A percentile compares a stretch with the other conserved stretches of the same genome.
phyloP scores from a whole-genome alignment of 1,139 yeast genomes.

The Yamadazyma membranifaciens region DNA sequence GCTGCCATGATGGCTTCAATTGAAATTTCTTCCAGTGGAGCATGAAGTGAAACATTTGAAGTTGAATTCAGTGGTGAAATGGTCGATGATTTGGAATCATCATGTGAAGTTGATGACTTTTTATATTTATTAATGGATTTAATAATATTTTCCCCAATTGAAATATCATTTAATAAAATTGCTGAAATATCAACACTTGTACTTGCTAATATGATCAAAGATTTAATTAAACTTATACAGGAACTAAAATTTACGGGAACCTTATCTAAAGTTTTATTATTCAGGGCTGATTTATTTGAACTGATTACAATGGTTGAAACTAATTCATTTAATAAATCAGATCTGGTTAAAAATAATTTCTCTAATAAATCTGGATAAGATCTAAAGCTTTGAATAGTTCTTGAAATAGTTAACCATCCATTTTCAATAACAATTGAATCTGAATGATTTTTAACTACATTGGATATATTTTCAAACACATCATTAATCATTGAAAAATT shows the following conservation, averaged over 20 bases:
- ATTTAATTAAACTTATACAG: conserved; percentile 40
- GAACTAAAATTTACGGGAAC: conserved; percentile 28
- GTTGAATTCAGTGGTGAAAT: conserved; percentile 10
- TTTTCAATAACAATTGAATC: conserved; percentile 69
- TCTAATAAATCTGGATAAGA: conserved; percentile 45
- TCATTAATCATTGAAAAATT: conserved; percentile 52
- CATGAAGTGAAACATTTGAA: conserved; percentile 1
- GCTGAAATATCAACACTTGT: conserved; percentile 42
- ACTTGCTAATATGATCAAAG: conserved; percentile 38
- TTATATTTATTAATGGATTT: conserved; percentile 43
- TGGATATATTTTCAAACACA: conserved; percentile 61
- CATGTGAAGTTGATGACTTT: conserved; percentile 9
- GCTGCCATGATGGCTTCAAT: conserved; percentile 74
- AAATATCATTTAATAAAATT: conserved; percentile 36
- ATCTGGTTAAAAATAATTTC: conserved; percentile 36
- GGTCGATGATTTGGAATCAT: background rate
- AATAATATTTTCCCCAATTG: conserved; percentile 42
- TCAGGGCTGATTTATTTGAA: conserved; percentile 23
- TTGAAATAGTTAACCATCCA: conserved; percentile 66
- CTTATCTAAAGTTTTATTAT: conserved; percentile 16
- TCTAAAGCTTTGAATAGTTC: conserved; percentile 56
- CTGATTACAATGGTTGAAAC: conserved; percentile 28
- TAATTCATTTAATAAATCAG: conserved; percentile 25
- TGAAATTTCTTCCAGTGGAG: conserved; percentile 29
- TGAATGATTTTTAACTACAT: conserved; percentile 55